Evolutionary conservation across 176 grass and related monocot species (phyloP).

Genomic region (Musa schizocarpa): DNA sequence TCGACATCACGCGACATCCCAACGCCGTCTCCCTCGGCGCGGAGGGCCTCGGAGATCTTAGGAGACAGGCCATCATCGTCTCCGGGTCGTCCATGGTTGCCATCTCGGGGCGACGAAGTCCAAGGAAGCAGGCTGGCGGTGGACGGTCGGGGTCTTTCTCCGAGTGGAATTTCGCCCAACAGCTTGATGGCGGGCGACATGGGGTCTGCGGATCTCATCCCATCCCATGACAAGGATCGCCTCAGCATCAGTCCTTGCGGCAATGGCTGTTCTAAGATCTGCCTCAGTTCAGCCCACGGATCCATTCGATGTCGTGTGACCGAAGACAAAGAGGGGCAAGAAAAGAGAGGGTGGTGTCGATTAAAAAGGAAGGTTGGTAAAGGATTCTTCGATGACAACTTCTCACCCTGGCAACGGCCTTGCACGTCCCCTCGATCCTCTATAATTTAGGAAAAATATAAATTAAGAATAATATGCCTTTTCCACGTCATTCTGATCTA

Average conservation of each 20-base stretch:
- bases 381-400: no score
- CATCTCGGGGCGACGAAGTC: no score
- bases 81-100: not conserved
- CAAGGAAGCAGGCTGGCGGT: not conserved
- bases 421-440: no score
- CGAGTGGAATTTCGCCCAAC: not conserved
- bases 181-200: not conserved
- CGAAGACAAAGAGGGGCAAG: not conserved
- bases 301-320: not conserved
- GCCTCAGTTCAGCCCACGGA: not conserved
- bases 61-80: not conserved
- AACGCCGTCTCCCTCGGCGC: not conserved
- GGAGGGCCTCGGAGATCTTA: no score
- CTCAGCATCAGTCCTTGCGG: not conserved
- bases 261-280: conserved; percentile 1
- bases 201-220: not conserved
- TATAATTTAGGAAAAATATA: no score
- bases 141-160: not conserved
- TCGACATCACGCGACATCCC: not conserved
- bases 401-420: no score
- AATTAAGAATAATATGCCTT: no score
- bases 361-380: no score
- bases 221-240: not conserved
- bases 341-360: not conserved
- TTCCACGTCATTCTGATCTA: no score